Conservation (phyloP, 148 eudicot species). For the Nepenthes gracilis region DNA sequence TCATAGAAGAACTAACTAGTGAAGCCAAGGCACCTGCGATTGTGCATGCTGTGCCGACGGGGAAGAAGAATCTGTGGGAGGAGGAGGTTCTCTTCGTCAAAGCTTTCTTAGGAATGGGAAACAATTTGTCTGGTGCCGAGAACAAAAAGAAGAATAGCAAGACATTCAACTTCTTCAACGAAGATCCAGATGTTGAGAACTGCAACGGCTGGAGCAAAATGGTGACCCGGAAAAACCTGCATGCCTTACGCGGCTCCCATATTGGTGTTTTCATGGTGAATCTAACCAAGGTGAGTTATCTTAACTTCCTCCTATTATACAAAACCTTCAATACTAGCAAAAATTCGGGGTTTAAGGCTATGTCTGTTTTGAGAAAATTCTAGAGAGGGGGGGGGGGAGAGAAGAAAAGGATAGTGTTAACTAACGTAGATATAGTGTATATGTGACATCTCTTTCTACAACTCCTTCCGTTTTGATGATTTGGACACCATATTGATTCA, state of each 20-base stretch:
- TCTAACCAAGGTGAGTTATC: conserved; percentile 34
- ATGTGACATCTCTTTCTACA: too few relatives aligned
- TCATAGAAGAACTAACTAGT: conserved; percentile 37
- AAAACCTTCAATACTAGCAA: neutral
- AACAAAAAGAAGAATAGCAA: conserved; percentile 37
- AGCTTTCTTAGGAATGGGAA: conserved; percentile 26
- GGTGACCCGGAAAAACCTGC: conserved; percentile 38
- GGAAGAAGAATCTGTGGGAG: conserved; percentile 21
- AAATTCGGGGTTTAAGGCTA: too few relatives aligned
- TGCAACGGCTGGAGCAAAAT: conserved; percentile 63
- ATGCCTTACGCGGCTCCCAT: conserved; percentile 30
- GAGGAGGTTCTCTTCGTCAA: conserved; percentile 23
- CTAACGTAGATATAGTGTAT: too few relatives aligned
- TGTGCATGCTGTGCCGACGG: conserved; percentile 30
- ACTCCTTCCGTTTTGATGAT: too few relatives aligned
- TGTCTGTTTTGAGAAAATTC: too few relatives aligned
- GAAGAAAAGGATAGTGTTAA: too few relatives aligned
- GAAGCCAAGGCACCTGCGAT: conserved; percentile 36
- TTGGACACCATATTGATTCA: too few relatives aligned
- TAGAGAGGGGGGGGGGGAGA: too few relatives aligned
- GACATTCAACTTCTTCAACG: conserved; percentile 49
- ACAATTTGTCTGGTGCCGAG: conserved; percentile 16
- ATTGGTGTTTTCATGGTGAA: conserved; percentile 66
- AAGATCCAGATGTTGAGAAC: conserved; percentile 48
- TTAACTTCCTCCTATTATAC: neutral